Evolutionary conservation across 1,284 basidiomycete species (phyloP).

Genomic region (Heterobasidion occidentale): DNA sequence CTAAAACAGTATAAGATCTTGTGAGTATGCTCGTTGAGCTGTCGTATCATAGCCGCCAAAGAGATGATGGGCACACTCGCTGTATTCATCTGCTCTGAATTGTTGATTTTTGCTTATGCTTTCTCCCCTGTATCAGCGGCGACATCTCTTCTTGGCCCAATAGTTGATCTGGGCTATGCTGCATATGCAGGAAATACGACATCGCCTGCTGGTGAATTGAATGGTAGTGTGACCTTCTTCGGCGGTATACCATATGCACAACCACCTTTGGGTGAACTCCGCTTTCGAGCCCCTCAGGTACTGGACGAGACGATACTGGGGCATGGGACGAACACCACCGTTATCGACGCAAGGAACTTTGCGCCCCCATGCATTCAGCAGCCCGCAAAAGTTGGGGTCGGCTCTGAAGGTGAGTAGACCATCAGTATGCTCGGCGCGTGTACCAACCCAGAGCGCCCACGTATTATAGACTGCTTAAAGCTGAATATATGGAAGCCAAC

Average conservation of each 20-base stretch:
- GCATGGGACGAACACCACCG: background rate
- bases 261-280: conserved; percentile 41
- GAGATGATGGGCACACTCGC: too few relatives aligned
- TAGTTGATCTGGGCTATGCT: conserved; percentile 43
- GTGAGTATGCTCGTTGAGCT: too few relatives aligned
- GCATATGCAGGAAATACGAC: conserved; percentile 35
- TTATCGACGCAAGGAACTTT: conserved; percentile 34
- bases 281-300: conserved; percentile 40
- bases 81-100: too few relatives aligned
- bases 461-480: conserved; percentile 36
- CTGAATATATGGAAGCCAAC: conserved; percentile 47
- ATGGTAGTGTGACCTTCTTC: conserved; percentile 32
- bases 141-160: conserved; percentile 16
- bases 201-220: conserved; percentile 25
- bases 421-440: too few relatives aligned
- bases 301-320: conserved; percentile 27
- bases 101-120: too few relatives aligned
- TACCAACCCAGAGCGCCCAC: background rate
- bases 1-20: too few relatives aligned
- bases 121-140: background rate
- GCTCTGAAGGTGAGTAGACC: conserved; percentile 26
- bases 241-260: conserved; percentile 48
- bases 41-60: too few relatives aligned
- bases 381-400: conserved; percentile 33
- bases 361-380: conserved; percentile 34